Conservation (phyloP, 2,329 filamentous ascomycete genomes). For the Aschersonia sp. region DNA sequence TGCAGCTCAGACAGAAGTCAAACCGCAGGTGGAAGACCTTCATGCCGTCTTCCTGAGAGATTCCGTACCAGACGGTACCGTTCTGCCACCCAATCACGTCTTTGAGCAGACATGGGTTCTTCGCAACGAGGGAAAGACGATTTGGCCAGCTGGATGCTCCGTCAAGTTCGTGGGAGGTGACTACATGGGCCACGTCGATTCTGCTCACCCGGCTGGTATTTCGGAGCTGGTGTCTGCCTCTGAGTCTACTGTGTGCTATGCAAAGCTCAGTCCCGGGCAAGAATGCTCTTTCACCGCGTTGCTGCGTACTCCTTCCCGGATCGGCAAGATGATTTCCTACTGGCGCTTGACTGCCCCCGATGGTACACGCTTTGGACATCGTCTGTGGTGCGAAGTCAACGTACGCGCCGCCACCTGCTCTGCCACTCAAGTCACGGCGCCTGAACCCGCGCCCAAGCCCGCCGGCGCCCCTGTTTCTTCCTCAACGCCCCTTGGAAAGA, state of each 20-base stretch:
- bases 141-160: slow-evolving; percentile 81
- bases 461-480: slow-evolving; percentile 3
- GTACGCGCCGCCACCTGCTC: slow-evolving; percentile 34
- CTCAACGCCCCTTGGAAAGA: not conserved
- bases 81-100: slow-evolving; percentile 51
- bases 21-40: slow-evolving; percentile 16
- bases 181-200: slow-evolving; percentile 87
- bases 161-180: slow-evolving; percentile 89
- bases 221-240: slow-evolving; percentile 63
- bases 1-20: slow-evolving; percentile 2
- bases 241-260: slow-evolving; percentile 65
- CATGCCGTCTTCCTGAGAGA: slow-evolving; percentile 60
- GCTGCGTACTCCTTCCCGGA: slow-evolving; percentile 64
- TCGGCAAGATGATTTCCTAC: slow-evolving; percentile 80
- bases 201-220: slow-evolving; percentile 63
- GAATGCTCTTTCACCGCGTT: slow-evolving; percentile 69
- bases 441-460: slow-evolving; percentile 11
- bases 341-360: slow-evolving; percentile 81
- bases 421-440: slow-evolving; percentile 1
- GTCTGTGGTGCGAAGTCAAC: slow-evolving; percentile 85
- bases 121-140: slow-evolving; percentile 61
- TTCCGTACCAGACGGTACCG: slow-evolving; percentile 62
- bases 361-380: slow-evolving; percentile 76
- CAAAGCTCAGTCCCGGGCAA: slow-evolving; percentile 56
- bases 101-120: slow-evolving; percentile 91